These are phyloP conservation scores for Phaeodactylum tricornutum DNA, from an alignment of 108 stramenopile genomes.

Conservation along the genomic window DNA sequence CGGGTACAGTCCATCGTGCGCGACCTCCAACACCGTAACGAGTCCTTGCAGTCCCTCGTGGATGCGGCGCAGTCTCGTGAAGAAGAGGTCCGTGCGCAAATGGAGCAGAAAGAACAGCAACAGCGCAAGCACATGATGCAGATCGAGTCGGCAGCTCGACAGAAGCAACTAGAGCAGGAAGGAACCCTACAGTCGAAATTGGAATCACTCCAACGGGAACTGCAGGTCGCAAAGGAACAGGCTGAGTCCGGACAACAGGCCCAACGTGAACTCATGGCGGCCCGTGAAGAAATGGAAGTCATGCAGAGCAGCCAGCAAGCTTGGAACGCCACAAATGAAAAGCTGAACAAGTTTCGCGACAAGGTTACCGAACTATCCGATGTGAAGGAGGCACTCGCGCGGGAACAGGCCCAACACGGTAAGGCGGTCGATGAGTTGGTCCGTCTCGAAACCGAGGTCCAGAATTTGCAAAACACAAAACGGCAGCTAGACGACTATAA, in stretches of 20 bases:
- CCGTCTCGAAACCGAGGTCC: slow-evolving; percentile 59
- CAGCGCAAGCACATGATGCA: slow-evolving; percentile 63
- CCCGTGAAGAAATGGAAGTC: slow-evolving; percentile 72
- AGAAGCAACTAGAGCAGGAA: slow-evolving; percentile 21
- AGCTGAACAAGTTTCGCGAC: slow-evolving; percentile 53
- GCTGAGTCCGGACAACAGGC: slow-evolving; percentile 17
- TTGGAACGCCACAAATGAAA: slow-evolving; percentile 43
- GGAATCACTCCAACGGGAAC: slow-evolving; percentile 18
- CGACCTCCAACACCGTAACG: slow-evolving; percentile 1
- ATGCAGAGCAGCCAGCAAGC: slow-evolving; percentile 42
- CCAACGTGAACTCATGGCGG: slow-evolving; percentile 34
- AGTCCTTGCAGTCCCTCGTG: too few species aligned
- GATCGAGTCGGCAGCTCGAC: slow-evolving; percentile 33
- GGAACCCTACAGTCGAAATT: slow-evolving; percentile 29
- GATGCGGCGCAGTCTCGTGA: slow-evolving; percentile 41
- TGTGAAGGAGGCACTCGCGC: slow-evolving; percentile 51
- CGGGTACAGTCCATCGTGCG: not conserved
- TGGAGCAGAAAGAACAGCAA: slow-evolving; percentile 38
- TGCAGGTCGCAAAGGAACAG: slow-evolving; percentile 20
- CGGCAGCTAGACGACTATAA: slow-evolving; percentile 76
- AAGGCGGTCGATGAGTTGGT: slow-evolving; percentile 61
- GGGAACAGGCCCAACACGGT: slow-evolving; percentile 71
- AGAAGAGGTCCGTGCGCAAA: slow-evolving; percentile 20
- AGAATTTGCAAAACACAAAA: slow-evolving; percentile 45
- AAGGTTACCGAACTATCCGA: slow-evolving; percentile 53